Percentiles rank a stretch among this genome's conserved stretches.
Evolutionary conservation across 2,329 filamentous ascomycete species (phyloP).

Genomic region (Pseudocercospora macadamiae): DNA sequence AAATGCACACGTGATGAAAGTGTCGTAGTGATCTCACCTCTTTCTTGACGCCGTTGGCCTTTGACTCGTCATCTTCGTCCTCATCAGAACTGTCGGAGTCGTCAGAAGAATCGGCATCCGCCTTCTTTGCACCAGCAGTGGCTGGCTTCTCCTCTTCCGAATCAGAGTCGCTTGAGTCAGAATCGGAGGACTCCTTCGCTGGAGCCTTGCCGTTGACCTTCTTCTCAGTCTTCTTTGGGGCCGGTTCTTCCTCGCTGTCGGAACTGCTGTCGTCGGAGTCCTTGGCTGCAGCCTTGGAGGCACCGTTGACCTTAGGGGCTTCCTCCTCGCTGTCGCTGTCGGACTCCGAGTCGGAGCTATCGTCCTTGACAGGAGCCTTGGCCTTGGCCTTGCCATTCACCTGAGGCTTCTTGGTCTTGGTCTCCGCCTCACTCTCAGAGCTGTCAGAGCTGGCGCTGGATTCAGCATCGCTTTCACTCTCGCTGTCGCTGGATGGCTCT

Average conservation of each 20-base stretch:
- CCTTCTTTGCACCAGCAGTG: conserved; percentile 32
- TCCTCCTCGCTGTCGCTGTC: conserved; percentile 38
- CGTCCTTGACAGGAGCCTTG: conserved; percentile 28
- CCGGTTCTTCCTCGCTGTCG: conserved; percentile 36
- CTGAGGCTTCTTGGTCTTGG: conserved; percentile 29
- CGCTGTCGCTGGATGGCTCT: conserved; percentile 45
- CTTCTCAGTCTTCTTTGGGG: conserved; percentile 26
- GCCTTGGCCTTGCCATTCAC: conserved; percentile 30
- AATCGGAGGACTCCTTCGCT: conserved; percentile 24
- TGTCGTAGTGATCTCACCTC: conserved; percentile 1
- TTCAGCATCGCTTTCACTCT: conserved; percentile 38
- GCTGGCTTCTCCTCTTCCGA: conserved; percentile 33
- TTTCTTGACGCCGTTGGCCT: conserved; percentile 39
- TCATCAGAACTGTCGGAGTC: conserved; percentile 37
- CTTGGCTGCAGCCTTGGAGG: conserved; percentile 42
- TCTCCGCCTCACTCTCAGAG: conserved; percentile 41
- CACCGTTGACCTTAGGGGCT: conserved; percentile 34
- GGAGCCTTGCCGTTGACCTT: conserved; percentile 37
- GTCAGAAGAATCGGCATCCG: conserved; percentile 26
- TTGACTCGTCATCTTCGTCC: conserved; percentile 25
- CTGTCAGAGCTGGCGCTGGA: conserved; percentile 41
- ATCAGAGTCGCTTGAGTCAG: conserved; percentile 34
- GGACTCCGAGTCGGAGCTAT: conserved; percentile 26
- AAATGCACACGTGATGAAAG: neutral
- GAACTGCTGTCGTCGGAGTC: conserved; percentile 29